phyloP scores from a whole-genome alignment of 768 basidiomycete genomes.

The Peribolospora kevripleyi region DNA sequence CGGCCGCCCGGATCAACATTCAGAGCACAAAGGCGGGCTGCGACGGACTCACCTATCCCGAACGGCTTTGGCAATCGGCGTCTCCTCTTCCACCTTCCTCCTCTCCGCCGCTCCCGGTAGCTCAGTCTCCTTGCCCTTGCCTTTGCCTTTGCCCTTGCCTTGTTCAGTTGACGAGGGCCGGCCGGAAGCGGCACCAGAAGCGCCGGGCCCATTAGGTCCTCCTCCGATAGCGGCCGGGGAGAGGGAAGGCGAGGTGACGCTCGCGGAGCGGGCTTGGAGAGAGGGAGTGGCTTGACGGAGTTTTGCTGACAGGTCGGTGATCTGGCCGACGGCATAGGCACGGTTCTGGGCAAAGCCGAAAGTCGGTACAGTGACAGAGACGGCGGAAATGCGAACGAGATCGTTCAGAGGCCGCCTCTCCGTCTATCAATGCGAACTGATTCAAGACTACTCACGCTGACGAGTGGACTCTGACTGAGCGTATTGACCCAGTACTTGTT shows the following conservation, averaged over 20 bases:
- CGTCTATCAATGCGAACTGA: background rate
- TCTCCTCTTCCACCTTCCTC: slow-evolving; percentile 65
- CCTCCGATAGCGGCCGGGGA: slow-evolving; percentile 19
- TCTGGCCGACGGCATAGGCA: slow-evolving; percentile 74
- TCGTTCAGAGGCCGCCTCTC: background rate
- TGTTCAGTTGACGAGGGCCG: slow-evolving; percentile 1
- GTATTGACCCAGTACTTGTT: slow-evolving; percentile 99
- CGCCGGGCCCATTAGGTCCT: slow-evolving; percentile 27
- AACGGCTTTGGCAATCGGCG: slow-evolving; percentile 63
- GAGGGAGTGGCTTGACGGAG: slow-evolving; percentile 22
- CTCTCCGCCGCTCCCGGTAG: slow-evolving; percentile 14
- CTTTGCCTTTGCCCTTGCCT: slow-evolving; percentile 21
- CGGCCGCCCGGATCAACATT: background rate
- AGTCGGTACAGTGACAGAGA: background rate
- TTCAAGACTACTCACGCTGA: slow-evolving; percentile 35
- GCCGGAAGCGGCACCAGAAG: background rate
- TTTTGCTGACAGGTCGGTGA: slow-evolving; percentile 74
- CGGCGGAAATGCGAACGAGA: slow-evolving; percentile 9
- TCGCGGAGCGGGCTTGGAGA: slow-evolving; percentile 9
- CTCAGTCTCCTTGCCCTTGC: slow-evolving; percentile 20
- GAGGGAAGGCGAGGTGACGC: slow-evolving; percentile 31
- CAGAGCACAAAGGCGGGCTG: background rate
- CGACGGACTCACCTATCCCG: slow-evolving; percentile 45
- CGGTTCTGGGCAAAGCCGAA: slow-evolving; percentile 38
- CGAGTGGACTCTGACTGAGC: slow-evolving; percentile 69